Evolutionary conservation across 441 rosid genomes (phyloP), one percentile per base, ranked within the genome.

Genomic region (Mallotus repandus): DNA sequence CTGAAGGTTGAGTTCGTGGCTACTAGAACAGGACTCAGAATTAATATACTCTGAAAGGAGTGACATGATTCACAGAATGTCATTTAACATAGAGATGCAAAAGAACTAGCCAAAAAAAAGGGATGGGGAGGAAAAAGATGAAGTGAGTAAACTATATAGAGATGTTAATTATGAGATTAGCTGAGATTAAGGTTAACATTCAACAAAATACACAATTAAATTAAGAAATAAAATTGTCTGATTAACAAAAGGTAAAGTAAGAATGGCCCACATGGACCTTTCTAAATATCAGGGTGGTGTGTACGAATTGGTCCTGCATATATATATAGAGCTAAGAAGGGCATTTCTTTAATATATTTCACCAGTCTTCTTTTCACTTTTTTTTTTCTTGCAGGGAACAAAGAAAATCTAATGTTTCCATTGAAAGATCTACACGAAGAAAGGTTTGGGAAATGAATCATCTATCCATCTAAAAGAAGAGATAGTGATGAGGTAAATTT

Each of bases 31-130:
- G 8, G 80, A 83, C 46, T 79, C 76, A 64, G 77, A 74, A 70
- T 79, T 78, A 38, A 38, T 38, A 69, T 38, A 69, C 58, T 69
- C 74, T 55, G 79, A 66, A 57, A 64, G 73, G 77, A 10, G 69
- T 55, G 78, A 41, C 87, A 82, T 84, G 72, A 25, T 77, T 81
- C 63, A 56, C 12, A 35, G 6, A 49, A 68, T 76, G 10, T 5
- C 62, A 21, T 54, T 19, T 54, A 18, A 50, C 16, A 50, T 0
- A 12, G 6, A 50, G 54, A 12, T 3, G 18, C 1, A 13, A 15
- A 50, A 14, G 16, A 16, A 55, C 66, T 64, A n/a, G 21, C 32
- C 11, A 38, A 29, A 58, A 7, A 54, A 15, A 21, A 61, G 29
- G 32, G 64, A 61, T 43, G 56, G 79, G 11, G 69, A 54, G 76